A percentile compares a stretch with the other conserved stretches of the same genome.
Evolutionary conservation across 495 filamentous ascomycete species (phyloP).

Genomic region (Lineolata rhizophorae): DNA sequence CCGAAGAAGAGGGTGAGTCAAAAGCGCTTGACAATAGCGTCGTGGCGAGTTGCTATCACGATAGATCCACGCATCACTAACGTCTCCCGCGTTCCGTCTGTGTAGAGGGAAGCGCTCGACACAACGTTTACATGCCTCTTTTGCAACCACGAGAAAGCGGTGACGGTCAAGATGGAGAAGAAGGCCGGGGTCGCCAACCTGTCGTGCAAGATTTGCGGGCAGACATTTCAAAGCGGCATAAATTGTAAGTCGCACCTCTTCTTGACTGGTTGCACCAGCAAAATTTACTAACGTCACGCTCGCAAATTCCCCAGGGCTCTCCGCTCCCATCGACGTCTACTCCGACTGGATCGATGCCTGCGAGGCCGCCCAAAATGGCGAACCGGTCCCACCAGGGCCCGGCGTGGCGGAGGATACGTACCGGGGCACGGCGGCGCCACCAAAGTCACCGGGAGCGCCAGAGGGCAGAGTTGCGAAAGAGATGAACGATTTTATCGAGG

Average conservation of each 20-base stretch:
- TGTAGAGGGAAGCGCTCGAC: conserved; percentile 65
- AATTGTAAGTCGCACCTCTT: conserved; percentile 37
- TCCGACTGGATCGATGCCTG: conserved; percentile 97
- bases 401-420: too few relatives aligned
- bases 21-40: neutral
- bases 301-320: conserved; percentile 41
- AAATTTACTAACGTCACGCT: neutral
- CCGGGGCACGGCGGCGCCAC: too few relatives aligned
- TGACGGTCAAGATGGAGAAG: conserved; percentile 76
- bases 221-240: conserved; percentile 75
- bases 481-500: conserved; percentile 13
- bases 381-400: too few relatives aligned
- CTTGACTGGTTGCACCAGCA: neutral
- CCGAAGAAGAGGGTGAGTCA: conserved; percentile 53
- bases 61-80: conserved; percentile 1
- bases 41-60: neutral
- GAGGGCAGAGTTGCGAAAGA: too few relatives aligned
- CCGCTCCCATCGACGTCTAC: conserved; percentile 81
- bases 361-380: conserved; percentile 35
- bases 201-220: conserved; percentile 80
- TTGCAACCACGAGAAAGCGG: conserved; percentile 89
- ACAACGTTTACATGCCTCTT: conserved; percentile 89
- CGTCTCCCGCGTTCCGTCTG: conserved; percentile 2
- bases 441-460: too few relatives aligned
- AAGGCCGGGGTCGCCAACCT: conserved; percentile 67